phyloP scores from a whole-genome alignment of 2,329 filamentous ascomycete species.

The Diplodia corticola region DNA sequence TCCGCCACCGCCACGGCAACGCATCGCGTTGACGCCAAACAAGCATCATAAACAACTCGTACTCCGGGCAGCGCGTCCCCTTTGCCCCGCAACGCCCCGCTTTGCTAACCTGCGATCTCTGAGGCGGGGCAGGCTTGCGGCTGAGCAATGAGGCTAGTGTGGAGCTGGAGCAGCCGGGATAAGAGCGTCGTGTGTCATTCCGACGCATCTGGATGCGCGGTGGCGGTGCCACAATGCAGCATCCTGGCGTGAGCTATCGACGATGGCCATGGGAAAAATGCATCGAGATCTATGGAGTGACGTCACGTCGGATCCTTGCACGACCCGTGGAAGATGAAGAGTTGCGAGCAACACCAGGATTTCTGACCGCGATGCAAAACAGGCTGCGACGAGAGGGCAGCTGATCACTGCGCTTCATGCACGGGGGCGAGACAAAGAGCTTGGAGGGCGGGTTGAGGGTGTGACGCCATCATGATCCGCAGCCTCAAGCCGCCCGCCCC shows the following conservation, averaged over 20 bases:
- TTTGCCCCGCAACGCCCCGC: neutral
- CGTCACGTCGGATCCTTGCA: neutral
- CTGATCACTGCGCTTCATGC: neutral
- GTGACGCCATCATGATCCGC: constrained; percentile 11
- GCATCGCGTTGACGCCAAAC: neutral
- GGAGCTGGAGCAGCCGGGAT: neutral
- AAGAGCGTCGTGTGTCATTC: constrained; percentile 7
- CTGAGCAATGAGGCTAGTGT: constrained; percentile 3
- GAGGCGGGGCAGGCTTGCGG: constrained; percentile 7
- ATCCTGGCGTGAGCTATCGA: constrained; percentile 7
- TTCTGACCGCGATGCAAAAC: neutral
- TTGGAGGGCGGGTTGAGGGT: neutral
- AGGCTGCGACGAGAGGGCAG: neutral
- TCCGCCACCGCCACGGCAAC: neutral
- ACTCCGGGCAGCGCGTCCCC: neutral
- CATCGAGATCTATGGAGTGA: constrained; percentile 5
- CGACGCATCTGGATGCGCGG: constrained; percentile 7
- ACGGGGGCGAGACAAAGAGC: neutral
- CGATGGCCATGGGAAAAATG: constrained; percentile 16
- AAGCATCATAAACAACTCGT: neutral
- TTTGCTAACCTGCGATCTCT: neutral
- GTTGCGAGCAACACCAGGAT: neutral
- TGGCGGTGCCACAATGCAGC: constrained; percentile 7
- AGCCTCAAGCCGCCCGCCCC: neutral
- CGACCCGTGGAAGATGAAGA: neutral